Percentiles rank a stretch among this genome's conserved stretches.
Evolutionary conservation across 2,329 filamentous ascomycete species (phyloP).

Genomic region (Arthrobotrys iridis): DNA sequence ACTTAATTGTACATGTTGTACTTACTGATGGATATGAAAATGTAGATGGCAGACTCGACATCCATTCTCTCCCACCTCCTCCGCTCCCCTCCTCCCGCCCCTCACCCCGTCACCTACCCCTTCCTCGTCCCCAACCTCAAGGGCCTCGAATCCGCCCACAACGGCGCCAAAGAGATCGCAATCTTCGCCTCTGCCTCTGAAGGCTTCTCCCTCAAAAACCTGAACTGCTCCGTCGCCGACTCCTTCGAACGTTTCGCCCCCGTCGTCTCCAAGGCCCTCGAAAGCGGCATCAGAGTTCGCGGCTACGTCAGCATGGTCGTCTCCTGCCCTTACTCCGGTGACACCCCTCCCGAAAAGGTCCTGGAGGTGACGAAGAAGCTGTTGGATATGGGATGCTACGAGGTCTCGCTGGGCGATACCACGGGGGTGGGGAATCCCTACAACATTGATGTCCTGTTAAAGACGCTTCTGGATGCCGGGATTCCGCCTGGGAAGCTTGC

Average conservation of each 20-base stretch:
- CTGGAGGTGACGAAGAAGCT: slow-evolving; percentile 75
- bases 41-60: slow-evolving; percentile 79
- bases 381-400: slow-evolving; percentile 86
- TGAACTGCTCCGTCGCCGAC: slow-evolving; percentile 80
- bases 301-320: slow-evolving; percentile 84
- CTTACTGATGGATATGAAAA: too few relatives aligned
- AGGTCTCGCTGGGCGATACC: slow-evolving; percentile 89
- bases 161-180: slow-evolving; percentile 72
- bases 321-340: slow-evolving; percentile 79
- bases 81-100: slow-evolving; percentile 67
- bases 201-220: slow-evolving; percentile 80
- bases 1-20: slow-evolving; percentile 22
- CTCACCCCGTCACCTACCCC: slow-evolving; percentile 69
- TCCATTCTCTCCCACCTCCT: slow-evolving; percentile 77
- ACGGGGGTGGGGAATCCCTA: slow-evolving; percentile 81
- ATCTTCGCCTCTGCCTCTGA: slow-evolving; percentile 86
- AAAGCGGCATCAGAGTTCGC: slow-evolving; percentile 73
- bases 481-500: slow-evolving; percentile 77
- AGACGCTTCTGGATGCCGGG: slow-evolving; percentile 72
- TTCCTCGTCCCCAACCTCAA: slow-evolving; percentile 82
- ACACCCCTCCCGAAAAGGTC: slow-evolving; percentile 72
- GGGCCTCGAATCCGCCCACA: slow-evolving; percentile 67
- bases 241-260: slow-evolving; percentile 76
- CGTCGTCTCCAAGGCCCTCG: slow-evolving; percentile 75
- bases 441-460: slow-evolving; percentile 64